Evolutionary conservation across 148 eudicot species (phyloP).

Genomic region (Arctostaphylos glauca): DNA sequence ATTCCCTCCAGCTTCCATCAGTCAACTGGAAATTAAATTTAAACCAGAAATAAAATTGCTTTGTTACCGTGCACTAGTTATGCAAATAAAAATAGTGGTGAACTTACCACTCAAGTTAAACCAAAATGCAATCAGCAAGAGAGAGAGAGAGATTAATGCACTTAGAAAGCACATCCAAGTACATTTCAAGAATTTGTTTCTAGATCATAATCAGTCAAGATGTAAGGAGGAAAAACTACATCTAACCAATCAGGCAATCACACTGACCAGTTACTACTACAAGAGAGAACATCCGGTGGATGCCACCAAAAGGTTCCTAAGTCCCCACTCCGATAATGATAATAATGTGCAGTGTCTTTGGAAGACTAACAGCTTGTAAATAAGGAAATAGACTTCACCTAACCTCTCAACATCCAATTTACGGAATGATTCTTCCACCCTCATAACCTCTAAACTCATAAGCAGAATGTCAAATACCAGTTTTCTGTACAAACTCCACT

Average conservation of each 20-base stretch:
- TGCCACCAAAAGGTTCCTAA: background rate
- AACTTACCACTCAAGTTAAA: background rate
- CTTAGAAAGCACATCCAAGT: background rate
- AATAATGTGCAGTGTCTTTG: background rate
- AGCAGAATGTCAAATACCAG: background rate
- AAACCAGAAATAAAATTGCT: background rate
- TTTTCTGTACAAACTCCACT: background rate
- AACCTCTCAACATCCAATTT: background rate
- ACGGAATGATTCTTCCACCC: background rate
- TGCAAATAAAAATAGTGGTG: background rate
- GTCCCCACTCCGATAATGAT: background rate
- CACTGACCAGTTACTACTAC: background rate
- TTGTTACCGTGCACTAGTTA: background rate
- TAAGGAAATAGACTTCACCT: background rate
- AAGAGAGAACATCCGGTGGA: background rate
- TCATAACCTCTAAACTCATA: background rate
- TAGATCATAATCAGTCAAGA: background rate
- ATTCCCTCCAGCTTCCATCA: constrained; percentile 55
- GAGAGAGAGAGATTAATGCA: background rate
- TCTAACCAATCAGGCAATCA: background rate
- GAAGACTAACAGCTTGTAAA: background rate
- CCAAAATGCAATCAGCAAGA: background rate
- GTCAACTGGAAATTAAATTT: background rate
- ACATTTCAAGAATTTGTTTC: background rate
- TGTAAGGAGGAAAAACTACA: background rate